Percentiles rank a stretch among this genome's conserved stretches.
These are phyloP conservation scores for Sporisorium graminicola DNA, from an alignment of 1,284 basidiomycete genomes.

Conservation along the genomic window DNA sequence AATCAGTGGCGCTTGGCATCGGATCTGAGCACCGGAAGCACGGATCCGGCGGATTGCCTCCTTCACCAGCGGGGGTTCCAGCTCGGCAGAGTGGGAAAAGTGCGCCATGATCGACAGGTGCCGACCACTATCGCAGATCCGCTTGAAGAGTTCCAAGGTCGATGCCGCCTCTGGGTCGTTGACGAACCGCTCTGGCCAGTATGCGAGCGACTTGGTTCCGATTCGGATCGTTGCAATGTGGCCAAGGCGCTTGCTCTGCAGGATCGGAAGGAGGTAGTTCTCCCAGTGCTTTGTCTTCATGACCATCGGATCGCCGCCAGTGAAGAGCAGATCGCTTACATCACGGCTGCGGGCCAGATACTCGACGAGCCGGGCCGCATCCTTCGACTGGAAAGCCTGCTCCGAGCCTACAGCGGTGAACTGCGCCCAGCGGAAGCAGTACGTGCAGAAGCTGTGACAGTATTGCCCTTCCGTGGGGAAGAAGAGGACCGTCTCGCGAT, in stretches of 20 bases:
- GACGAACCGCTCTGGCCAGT: conserved; percentile 13
- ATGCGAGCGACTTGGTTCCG: conserved; percentile 12
- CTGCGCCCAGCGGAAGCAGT: conserved; percentile 17
- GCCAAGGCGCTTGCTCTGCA: not conserved
- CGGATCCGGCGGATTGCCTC: conserved; percentile 7
- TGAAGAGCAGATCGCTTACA: conserved; percentile 11
- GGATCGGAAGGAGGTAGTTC: conserved; percentile 4
- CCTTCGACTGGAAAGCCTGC: conserved; percentile 11
- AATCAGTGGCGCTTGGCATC: conserved; percentile 10
- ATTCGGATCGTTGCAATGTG: conserved; percentile 9
- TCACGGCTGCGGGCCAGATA: conserved; percentile 1
- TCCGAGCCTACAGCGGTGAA: conserved; percentile 9
- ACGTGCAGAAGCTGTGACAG: conserved; percentile 16
- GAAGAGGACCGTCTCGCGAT: conserved; percentile 11
- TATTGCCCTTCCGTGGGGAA: conserved; percentile 11
- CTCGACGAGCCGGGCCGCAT: conserved; percentile 1
- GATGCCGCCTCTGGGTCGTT: conserved; percentile 8
- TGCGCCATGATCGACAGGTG: conserved; percentile 14
- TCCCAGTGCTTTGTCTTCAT: conserved; percentile 14
- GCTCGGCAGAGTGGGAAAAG: conserved; percentile 1
- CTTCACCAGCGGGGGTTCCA: conserved; percentile 5
- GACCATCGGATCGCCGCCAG: conserved; percentile 14
- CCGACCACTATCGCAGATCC: conserved; percentile 5
- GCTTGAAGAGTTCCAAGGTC: conserved; percentile 6
- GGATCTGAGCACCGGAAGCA: conserved; percentile 8